A percentile compares a stretch with the other conserved stretches of the same genome.
Evolutionary conservation across 179 eudicot species (phyloP).

Genomic region (Silene noctiflora): DNA sequence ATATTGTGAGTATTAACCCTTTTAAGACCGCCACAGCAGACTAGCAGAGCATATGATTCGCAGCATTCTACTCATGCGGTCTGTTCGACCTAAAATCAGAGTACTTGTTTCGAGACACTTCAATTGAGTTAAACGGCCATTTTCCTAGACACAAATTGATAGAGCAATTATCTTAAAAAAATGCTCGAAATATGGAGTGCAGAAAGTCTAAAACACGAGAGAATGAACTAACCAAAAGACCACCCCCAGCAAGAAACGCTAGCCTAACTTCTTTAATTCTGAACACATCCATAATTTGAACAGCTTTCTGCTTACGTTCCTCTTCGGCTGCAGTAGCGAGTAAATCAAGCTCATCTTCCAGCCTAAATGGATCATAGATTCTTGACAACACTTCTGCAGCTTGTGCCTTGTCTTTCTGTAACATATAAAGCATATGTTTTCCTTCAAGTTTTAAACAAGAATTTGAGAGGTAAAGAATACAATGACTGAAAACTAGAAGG

Average conservation of each 20-base stretch:
- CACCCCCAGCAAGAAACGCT: slow-evolving; percentile 92
- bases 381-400: slow-evolving; percentile 73
- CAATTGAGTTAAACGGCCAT: not conserved
- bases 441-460: not conserved
- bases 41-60: too few species aligned
- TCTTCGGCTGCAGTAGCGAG: slow-evolving; percentile 76
- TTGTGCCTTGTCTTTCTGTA: slow-evolving; percentile 63
- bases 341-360: slow-evolving; percentile 75
- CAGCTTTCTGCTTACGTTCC: slow-evolving; percentile 43
- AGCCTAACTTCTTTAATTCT: slow-evolving; percentile 64
- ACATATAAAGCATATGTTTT: not conserved
- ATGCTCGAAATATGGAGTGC: too few species aligned
- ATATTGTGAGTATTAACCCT: too few species aligned
- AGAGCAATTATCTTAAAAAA: too few species aligned
- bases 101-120: not conserved
- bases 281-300: slow-evolving; percentile 59
- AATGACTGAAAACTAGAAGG: not conserved
- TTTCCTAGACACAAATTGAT: too few species aligned
- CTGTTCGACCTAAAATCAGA: too few species aligned
- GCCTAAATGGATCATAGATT: slow-evolving; percentile 76
- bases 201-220: not conserved
- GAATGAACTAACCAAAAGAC: slow-evolving; percentile 65
- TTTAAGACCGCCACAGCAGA: too few species aligned
- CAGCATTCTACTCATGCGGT: too few species aligned
- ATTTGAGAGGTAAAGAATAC: not conserved